phyloP scores from a whole-genome alignment of 2,329 filamentous ascomycete genomes.

The Nigrospora oryzae region DNA sequence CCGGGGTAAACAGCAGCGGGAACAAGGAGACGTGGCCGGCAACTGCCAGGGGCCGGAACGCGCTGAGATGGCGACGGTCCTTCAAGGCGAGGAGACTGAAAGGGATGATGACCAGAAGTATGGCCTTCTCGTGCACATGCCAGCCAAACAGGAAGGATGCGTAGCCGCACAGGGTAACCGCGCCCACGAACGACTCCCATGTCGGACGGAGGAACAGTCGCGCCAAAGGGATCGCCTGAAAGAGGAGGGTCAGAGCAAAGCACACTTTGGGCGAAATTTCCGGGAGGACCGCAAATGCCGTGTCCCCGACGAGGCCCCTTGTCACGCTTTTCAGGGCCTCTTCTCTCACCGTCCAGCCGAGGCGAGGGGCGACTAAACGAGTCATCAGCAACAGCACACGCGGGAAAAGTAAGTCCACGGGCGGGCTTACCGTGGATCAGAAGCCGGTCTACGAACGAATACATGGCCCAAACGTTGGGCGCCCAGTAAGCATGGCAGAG shows the following conservation, averaged over 20 bases:
- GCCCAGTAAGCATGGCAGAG: conserved; percentile 98
- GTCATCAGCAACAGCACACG: neutral
- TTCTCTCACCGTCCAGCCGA: conserved; percentile 65
- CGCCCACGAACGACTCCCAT: conserved; percentile 84
- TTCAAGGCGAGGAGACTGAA: conserved; percentile 88
- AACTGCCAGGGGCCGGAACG: conserved; percentile 85
- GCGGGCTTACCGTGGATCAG: conserved; percentile 66
- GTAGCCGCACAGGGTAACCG: conserved; percentile 87
- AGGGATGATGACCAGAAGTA: conserved; percentile 87
- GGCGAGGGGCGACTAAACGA: conserved; percentile 63
- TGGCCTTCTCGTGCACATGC: conserved; percentile 98
- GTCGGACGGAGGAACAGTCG: conserved; percentile 75
- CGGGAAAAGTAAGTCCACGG: neutral
- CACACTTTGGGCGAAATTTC: conserved; percentile 74
- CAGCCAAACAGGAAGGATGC: conserved; percentile 96
- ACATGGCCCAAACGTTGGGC: conserved; percentile 93
- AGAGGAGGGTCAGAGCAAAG: conserved; percentile 73
- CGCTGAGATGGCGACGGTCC: conserved; percentile 82
- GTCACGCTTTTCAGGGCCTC: conserved; percentile 83
- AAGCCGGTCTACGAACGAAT: conserved; percentile 80
- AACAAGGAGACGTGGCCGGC: conserved; percentile 94
- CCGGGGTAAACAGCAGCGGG: conserved; percentile 82
- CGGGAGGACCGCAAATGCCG: conserved; percentile 85
- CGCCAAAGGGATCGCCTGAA: conserved; percentile 70
- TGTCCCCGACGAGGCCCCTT: conserved; percentile 85